Evolutionary conservation across 2,329 filamentous ascomycete species (phyloP).

Genomic region (Monilinia laxa): DNA sequence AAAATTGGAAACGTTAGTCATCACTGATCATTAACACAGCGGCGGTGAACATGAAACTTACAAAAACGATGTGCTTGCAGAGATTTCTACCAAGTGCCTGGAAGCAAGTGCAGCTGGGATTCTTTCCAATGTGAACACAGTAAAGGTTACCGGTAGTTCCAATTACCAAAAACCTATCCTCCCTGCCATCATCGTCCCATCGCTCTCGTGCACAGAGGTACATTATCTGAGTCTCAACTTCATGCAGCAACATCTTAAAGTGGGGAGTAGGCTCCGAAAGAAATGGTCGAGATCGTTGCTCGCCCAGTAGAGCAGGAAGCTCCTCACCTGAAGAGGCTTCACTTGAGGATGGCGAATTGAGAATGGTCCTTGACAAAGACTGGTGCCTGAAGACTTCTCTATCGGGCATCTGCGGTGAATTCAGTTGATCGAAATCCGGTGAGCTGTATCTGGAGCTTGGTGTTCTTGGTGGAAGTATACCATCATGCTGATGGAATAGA

Average conservation of each 20-base stretch:
- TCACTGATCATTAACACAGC: not conserved
- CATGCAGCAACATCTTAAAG: not conserved
- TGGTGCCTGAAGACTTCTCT: not conserved
- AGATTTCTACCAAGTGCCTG: slow-evolving; percentile 54
- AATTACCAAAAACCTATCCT: slow-evolving; percentile 45
- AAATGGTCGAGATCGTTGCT: not conserved
- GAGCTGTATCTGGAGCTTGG: not conserved
- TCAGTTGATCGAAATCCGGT: not conserved
- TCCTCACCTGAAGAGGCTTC: not conserved
- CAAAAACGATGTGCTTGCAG: slow-evolving; percentile 64
- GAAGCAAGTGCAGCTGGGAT: slow-evolving; percentile 56
- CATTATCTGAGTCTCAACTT: not conserved
- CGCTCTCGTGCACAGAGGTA: not conserved
- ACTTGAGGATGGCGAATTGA: not conserved
- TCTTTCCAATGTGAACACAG: slow-evolving; percentile 52
- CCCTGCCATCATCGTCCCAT: too few relatives aligned
- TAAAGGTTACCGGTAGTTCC: slow-evolving; percentile 64
- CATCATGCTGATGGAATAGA: not conserved
- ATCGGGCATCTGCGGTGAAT: not conserved
- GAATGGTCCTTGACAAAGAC: not conserved
- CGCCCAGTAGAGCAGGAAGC: not conserved
- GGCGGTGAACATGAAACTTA: slow-evolving; percentile 44
- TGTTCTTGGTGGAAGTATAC: not conserved
- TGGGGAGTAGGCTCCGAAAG: not conserved
- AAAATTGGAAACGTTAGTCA: not conserved